Evolutionary conservation across 2,329 filamentous ascomycete species (phyloP), one percentile per base, ranked within the genome.

Genomic region (Thelonectria olida): DNA sequence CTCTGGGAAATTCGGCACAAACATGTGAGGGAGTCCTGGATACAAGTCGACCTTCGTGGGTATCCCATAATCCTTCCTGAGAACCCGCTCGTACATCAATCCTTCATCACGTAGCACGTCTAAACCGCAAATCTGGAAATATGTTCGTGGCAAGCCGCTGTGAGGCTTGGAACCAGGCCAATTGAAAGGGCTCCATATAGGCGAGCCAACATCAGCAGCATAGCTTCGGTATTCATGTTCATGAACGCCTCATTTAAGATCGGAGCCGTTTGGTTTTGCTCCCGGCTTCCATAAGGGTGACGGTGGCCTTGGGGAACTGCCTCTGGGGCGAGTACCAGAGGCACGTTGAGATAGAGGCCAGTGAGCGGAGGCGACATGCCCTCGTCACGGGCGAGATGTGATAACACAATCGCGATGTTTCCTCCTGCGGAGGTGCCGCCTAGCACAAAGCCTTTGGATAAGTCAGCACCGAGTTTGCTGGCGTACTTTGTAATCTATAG

Each of bases 391-490:
- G 65, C 65, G 1, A 65, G 61, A 54, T 72, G 69, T 41, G 64
- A 66, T 54, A 71, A 54, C n/a, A 71, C 55, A 15, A 67, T 65
- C 1, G 71, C 65, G 12, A 75, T 67, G 34, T 73, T 71, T 0
- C 56, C 72, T 2, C 70, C 72, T 2, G 74, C 73, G 0, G 74
- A 76, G 0, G 70, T 66, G 12, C 74, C 74, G 25, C 73, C 74
- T 1, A 68, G n/a, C 3, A 66, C 38, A 12, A 68, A 65, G 2
- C 66, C 66, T 2, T 41, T 38, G 2, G 27, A n/a, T 1, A 42
- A 48, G 22, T 68, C 62, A 2, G 50, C 66, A 3, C 64, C 64
- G 10, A 61, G 39, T n/a, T 39, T 53, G 6, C n/a, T 13, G 6
- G 41, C 7, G 15, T 52, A 41, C 15, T 41, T 7, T 34, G 12